Evolutionary conservation across 2,329 filamentous ascomycete genomes (phyloP).

Genomic region (Lecanoromycetidae sp.): DNA sequence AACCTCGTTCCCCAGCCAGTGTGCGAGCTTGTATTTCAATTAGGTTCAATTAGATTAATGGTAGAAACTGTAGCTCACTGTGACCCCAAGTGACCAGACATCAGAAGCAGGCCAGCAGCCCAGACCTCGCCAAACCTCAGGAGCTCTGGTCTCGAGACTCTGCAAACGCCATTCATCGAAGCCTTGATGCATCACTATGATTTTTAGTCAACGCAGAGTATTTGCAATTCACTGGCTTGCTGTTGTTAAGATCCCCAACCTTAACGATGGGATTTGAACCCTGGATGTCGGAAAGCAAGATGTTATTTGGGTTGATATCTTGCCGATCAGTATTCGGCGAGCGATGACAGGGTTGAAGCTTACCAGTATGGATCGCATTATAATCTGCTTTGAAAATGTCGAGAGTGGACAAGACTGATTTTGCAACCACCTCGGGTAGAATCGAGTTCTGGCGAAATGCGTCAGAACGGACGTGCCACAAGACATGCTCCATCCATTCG

Average conservation of each 20-base stretch:
- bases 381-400: constrained; percentile 7
- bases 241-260: constrained; percentile 19
- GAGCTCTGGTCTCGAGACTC: constrained; percentile 5
- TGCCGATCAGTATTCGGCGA: constrained; percentile 2
- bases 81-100: constrained; percentile 21
- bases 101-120: constrained; percentile 19
- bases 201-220: not conserved
- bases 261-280: constrained; percentile 17
- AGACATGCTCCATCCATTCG: constrained; percentile 21
- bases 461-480: constrained; percentile 12
- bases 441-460: constrained; percentile 12
- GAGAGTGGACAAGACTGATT: constrained; percentile 17
- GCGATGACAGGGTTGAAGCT: not conserved
- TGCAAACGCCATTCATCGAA: constrained; percentile 5
- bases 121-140: constrained; percentile 17
- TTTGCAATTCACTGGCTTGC: constrained; percentile 8
- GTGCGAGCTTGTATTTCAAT: constrained; percentile 18
- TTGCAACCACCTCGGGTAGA: constrained; percentile 17
- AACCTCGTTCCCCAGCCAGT: constrained; percentile 12
- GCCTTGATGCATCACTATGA: constrained; percentile 7
- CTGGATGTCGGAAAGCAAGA: constrained; percentile 19
- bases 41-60: not conserved
- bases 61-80: constrained; percentile 14
- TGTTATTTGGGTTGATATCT: constrained; percentile 21
- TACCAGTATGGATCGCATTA: constrained; percentile 19